Percentiles rank a stretch among this genome's conserved stretches.
phyloP scores from a whole-genome alignment of 768 basidiomycete genomes.

The Strobilomyces confusus region DNA sequence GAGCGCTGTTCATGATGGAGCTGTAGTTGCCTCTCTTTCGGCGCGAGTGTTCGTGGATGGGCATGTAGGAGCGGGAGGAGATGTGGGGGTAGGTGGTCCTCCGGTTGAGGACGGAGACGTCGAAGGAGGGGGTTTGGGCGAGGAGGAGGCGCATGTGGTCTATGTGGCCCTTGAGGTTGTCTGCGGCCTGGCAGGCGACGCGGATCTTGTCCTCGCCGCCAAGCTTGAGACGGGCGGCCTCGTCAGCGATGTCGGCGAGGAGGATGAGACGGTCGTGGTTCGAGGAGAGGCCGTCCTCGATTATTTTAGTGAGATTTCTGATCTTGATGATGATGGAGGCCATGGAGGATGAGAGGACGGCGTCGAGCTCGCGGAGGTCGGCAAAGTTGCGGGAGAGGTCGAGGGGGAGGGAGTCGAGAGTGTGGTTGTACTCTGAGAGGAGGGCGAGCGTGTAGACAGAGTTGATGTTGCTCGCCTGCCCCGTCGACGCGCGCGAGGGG shows the following conservation, averaged over 20 bases:
- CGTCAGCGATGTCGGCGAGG: conserved; percentile 90
- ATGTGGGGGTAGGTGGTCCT: conserved; percentile 77
- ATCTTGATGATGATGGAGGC: conserved; percentile 78
- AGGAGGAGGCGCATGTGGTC: conserved; percentile 60
- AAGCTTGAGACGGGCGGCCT: conserved; percentile 84
- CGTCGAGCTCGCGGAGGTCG: conserved; percentile 97
- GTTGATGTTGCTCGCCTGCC: conserved; percentile 31
- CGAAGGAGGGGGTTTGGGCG: conserved; percentile 60
- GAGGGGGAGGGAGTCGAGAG: conserved; percentile 88
- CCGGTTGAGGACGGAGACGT: conserved; percentile 51
- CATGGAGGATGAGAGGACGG: conserved; percentile 90
- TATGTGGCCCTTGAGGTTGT: conserved; percentile 70
- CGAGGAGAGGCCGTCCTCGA: conserved; percentile 55
- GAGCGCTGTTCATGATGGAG: conserved; percentile 46
- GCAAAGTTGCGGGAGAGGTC: conserved; percentile 93
- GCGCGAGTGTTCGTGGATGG: conserved; percentile 64
- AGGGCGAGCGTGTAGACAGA: conserved; percentile 63
- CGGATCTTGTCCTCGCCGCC: conserved; percentile 98
- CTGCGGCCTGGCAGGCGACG: conserved; percentile 87
- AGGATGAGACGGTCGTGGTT: conserved; percentile 81
- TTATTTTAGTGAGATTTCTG: conserved; percentile 65
- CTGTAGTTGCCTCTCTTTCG: conserved; percentile 55
- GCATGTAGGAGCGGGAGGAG: conserved; percentile 62
- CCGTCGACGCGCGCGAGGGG: conserved; percentile 32
- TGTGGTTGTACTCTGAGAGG: conserved; percentile 83